Base-by-base conservation (phyloP, 768 basidiomycete species). In the Mycena venus region DNA sequence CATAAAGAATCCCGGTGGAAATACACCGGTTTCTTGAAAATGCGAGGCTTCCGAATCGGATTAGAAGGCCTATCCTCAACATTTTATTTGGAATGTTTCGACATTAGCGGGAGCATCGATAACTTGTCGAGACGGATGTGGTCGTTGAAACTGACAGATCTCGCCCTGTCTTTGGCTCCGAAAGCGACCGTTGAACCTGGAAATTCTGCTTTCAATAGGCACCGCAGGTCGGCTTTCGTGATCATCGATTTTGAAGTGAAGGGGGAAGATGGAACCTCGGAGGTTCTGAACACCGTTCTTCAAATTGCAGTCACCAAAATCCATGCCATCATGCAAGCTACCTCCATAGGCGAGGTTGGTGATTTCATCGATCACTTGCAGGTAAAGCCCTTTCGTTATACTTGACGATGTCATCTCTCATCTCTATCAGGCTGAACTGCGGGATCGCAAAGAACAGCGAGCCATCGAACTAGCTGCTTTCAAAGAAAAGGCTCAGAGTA, bases 301-400 rank as follows among this genome's bases (percentile, higher is more conserved):
- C 85, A 91, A 40, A 72, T 96, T 34, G 82, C 85, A 1, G 83
- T 97, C 27, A 91, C 90, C 10, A 95, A 94, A 82, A 91, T 96
- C 3, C 96, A 99, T 79, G 96, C 97, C 1, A 94, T 98, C 38
- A 93, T 98, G 94, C 96, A 97, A 81, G 93, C 97, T 12, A 95
- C 95, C 75, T 97, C 98, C 0, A 93, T 99, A 62, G 93, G 94
- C 25, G 95, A 98, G 80, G 85, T 99, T 10, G 95, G 94, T 19
- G 97, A 99, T 80, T 95, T 96, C 75, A 82, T 96, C 47, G 96
- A 98, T 79, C 89, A 96, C 77, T 85, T 96, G 49, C 95, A 95
- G 88, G 95, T 93, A 84, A 65, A 36, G 7, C 69, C 53, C 38
- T 34, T 76, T 32, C 36, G 23, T 56, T 55, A 58, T 73, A 36